Evolutionary conservation across 495 filamentous ascomycete species (phyloP).

Genomic region (Tuber melanosporum): DNA sequence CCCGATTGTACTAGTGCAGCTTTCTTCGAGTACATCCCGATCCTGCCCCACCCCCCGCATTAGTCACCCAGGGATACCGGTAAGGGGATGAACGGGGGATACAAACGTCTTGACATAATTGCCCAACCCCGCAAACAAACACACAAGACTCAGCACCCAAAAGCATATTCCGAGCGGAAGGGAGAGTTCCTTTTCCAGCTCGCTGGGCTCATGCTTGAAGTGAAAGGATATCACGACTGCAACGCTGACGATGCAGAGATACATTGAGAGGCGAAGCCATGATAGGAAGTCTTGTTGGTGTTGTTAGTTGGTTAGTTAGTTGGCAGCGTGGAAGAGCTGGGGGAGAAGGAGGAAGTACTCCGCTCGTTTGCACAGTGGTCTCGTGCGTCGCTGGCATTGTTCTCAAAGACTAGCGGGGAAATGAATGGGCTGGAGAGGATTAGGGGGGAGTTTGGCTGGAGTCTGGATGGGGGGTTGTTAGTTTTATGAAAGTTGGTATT

Average conservation of each 20-base stretch:
- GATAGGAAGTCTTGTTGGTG: constrained; percentile 64
- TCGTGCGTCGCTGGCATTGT: constrained; percentile 77
- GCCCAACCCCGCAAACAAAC: constrained; percentile 65
- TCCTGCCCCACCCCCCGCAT: constrained; percentile 49
- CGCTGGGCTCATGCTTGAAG: constrained; percentile 63
- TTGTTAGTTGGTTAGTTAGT: constrained; percentile 2
- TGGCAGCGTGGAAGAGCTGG: background rate
- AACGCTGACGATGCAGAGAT: constrained; percentile 79
- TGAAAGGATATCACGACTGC: constrained; percentile 93
- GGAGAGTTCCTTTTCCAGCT: constrained; percentile 66
- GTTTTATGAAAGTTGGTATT: background rate
- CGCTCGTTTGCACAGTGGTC: constrained; percentile 74
- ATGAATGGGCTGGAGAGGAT: constrained; percentile 65
- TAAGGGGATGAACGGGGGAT: background rate
- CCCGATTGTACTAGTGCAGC: constrained; percentile 85
- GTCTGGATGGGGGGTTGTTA: constrained; percentile 12
- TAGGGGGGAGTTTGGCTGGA: constrained; percentile 35
- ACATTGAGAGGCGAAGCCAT: constrained; percentile 84
- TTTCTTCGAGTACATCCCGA: constrained; percentile 72
- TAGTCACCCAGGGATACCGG: background rate
- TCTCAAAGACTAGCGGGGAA: constrained; percentile 81
- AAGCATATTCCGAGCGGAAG: constrained; percentile 81
- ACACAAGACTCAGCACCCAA: constrained; percentile 71
- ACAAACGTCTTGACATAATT: constrained; percentile 63
- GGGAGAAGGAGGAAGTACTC: constrained; percentile 48